A percentile compares a stretch with the other conserved stretches of the same genome.
These are phyloP conservation scores for Trifolium subterraneum DNA, from an alignment of 306 rosid genomes.

Conservation along the genomic window DNA sequence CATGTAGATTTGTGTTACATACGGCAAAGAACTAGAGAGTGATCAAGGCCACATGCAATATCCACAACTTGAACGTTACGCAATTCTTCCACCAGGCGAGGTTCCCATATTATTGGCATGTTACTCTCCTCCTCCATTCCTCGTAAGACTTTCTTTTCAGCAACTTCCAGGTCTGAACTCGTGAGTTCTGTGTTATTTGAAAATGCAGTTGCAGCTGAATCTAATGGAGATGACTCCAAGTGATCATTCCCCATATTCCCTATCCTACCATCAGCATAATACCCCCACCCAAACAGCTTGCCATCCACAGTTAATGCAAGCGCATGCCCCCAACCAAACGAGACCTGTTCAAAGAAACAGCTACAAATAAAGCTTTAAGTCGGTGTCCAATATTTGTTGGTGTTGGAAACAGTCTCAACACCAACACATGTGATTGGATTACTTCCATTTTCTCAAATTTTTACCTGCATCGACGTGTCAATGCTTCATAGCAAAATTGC, in stretches of 20 bases:
- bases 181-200: slow-evolving; percentile 41
- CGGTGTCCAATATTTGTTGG: neutral
- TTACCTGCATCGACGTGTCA: neutral
- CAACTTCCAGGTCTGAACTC: slow-evolving; percentile 56
- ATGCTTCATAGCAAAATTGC: neutral
- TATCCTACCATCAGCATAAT: slow-evolving; percentile 82
- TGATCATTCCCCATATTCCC: slow-evolving; percentile 61
- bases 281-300: slow-evolving; percentile 92
- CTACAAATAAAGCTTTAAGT: neutral
- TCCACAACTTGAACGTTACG: slow-evolving; percentile 65
- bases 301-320: slow-evolving; percentile 83
- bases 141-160: slow-evolving; percentile 72
- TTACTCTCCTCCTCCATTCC: slow-evolving; percentile 71
- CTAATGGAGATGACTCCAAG: slow-evolving; percentile 63
- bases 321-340: slow-evolving; percentile 98
- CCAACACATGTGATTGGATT: neutral
- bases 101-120: slow-evolving; percentile 92
- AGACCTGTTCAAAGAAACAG: slow-evolving; percentile 52
- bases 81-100: slow-evolving; percentile 68
- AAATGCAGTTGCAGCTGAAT: slow-evolving; percentile 31
- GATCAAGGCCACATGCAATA: slow-evolving; percentile 92
- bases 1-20: slow-evolving; percentile 38
- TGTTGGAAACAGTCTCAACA: neutral
- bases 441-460: neutral
- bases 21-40: slow-evolving; percentile 85